Base-by-base conservation (phyloP, 1,139 yeast genomes). In the Taiozyma sp. region DNA sequence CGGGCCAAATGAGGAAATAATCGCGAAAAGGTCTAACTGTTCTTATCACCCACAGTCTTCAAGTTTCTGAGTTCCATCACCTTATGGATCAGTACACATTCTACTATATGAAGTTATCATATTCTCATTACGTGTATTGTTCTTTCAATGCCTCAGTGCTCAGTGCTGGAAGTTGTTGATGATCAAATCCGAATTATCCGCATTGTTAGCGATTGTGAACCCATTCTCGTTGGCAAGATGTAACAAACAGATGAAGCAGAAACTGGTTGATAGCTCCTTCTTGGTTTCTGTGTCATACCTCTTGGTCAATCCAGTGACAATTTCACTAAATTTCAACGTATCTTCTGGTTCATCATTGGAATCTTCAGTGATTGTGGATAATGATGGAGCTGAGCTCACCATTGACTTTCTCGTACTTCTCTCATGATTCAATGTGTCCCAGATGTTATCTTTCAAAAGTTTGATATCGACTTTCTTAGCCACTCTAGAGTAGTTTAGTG, bases 191-290 rank as follows among this genome's bases (percentile, higher is more conserved):
- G 77, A 78, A 57, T 79, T 75, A 30, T 71, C 70, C 0, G 76
- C 81, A 40, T 74, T 82, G 54, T 81, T 76, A 19, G 75, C 70
- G 21, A 93, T 80, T 2, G 74, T 67, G 46, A 90, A 73, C 0
- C 95, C 95, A 63, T 89, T 88, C 63, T 90, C 97, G 64, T 91
- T 90, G 6, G 97, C 97, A 55, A 90, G 73, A 69, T 90, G 97
- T 43, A 90, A 70, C 56, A 89, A 70, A 63, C 96, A 88, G 54
- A 90, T 88, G 63, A 90, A 90, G 62, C 91, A 88, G 67, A 88
- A 87, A 71, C 96, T 86, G 1, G 97, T 89, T 2, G 96, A 87
- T 10, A 90, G 68, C 53, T 90, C 96, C 50, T 73, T 76, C 50
- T 70, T 70, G 29, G 76, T 69, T 44, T 76, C 81, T 6, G 71